Base-by-base conservation (phyloP, 805 yeast species). In the Sugiyamaella chiloensis region DNA sequence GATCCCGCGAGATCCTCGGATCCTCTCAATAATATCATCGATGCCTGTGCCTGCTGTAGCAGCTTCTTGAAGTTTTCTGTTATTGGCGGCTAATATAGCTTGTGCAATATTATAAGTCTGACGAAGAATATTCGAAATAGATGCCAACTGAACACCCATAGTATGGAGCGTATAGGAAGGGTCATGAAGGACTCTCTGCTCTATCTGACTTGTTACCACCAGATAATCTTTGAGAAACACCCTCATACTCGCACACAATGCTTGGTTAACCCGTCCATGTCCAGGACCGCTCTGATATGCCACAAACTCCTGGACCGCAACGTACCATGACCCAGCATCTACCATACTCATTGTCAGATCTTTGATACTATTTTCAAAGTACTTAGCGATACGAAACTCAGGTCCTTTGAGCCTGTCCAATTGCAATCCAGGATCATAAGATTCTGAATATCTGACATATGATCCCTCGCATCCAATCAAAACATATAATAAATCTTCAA, bases 241-340 rank as follows among this genome's bases (percentile, higher is more conserved):
- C 31, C 83, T 64, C 2, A 89, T 72, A 34, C 79, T 79, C 45
- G 67, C 72, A 51, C 93, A 86, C 5, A 93, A 66, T 2, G 85
- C 76, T 56, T 89, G 96, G 46, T 85, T 72, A 1, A 85, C 83
- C 44, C 76, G 75, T 0, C 99, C 99, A 60, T 77, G 80, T 19
- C 61, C 59, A 3, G 70, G 68, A 21, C 69, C 68, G 52, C 81
- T 70, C 64, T 84, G 87, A 14, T 67, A 57, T 52, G 83, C 86
- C 2, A 79, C 70, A 58, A 87, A 89, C 11, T 76, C 69, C 6
- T 64, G 63, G 44, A 93, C 67, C 1, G 82, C 78, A 23, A 74
- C 68, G 60, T 77, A 85, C 62, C 75, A 73, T 53, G 80, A 81
- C 0, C 96, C 96, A 40, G 75, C 68, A 42, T 72, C 74, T 9